Conservation (phyloP, 2,329 filamentous ascomycete species). For the Clarireedia paspali region DNA sequence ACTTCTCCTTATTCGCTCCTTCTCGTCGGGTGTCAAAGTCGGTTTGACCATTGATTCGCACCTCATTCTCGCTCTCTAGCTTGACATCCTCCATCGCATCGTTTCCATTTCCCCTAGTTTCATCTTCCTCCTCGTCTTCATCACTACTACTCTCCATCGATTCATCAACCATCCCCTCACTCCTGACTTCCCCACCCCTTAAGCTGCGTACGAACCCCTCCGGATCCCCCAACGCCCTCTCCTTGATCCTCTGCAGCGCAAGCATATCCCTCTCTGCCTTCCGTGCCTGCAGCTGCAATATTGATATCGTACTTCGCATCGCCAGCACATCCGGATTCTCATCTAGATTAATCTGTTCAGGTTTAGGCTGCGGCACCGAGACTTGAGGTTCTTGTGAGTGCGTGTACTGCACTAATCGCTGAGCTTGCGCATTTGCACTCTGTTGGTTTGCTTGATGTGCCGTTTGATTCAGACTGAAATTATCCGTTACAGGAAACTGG, state of each 20-base stretch:
- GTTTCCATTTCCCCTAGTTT: conserved; percentile 5
- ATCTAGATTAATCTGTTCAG: conserved; percentile 49
- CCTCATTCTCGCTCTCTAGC: not conserved
- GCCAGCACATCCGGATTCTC: conserved; percentile 81
- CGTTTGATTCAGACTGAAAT: not conserved
- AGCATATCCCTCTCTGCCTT: conserved; percentile 71
- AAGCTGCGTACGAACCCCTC: conserved; percentile 65
- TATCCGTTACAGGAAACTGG: conserved; percentile 6
- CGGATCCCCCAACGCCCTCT: conserved; percentile 62
- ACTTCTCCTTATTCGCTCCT: conserved; percentile 30
- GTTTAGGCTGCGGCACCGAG: conserved; percentile 33
- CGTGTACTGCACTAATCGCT: conserved; percentile 29
- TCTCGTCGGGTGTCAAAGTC: not conserved
- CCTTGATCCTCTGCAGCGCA: conserved; percentile 60
- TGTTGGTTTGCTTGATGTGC: conserved; percentile 1
- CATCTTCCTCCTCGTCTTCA: conserved; percentile 8
- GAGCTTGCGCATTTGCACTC: conserved; percentile 17
- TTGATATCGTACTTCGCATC: conserved; percentile 73
- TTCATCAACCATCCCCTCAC: conserved; percentile 20
- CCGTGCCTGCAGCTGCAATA: conserved; percentile 78
- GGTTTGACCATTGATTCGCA: not conserved
- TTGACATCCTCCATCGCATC: not conserved
- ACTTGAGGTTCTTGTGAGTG: conserved; percentile 36
- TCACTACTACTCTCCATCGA: conserved; percentile 17
- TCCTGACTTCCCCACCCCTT: conserved; percentile 48